Evolutionary conservation across 768 basidiomycete species (phyloP), one percentile per base, ranked within the genome.

Genomic region (Arthromyces matolae): DNA sequence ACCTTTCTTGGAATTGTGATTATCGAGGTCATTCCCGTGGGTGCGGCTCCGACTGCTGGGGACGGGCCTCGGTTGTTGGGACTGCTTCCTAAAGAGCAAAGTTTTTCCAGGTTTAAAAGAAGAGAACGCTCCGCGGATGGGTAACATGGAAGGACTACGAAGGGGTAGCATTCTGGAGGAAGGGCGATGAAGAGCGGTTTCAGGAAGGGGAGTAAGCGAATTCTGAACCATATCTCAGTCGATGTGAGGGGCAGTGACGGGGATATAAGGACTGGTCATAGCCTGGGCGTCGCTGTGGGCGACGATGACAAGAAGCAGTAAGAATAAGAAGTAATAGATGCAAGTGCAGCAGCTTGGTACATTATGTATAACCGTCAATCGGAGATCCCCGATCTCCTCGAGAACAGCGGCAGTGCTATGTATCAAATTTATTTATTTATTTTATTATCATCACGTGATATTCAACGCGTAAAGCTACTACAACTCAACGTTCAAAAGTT

Each of bases 1-100:
- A 58, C 56, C 52, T 58, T 52, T 53, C 40, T 53, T 56, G 33
- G 42, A 43, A 27, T 9, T 35, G 22, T 25, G 27, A 13, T 35
- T 33, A 5, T 41, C 40, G 37, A 27, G 24, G 1, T 42, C 48
- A 29, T 16, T 50, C n/a, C 24, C 19, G 41, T 34, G 35, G 6
- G 27, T 20, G 32, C 40, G 44, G 12, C 5, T n/a, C 22, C 32
- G 49, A 27, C 20, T 41, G 29, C 13, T 35, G 18, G 32, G 19
- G 9, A 29, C 4, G 23, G 35, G 43, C 12, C 29, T 39, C 27
- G 36, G 36, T 19, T 16, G 16, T 20, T 35, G 27, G 25, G 35
- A 12, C 19, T 18, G 29, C 18, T 27, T 23, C 19, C 53, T 24
- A 12, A 47, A 28, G 16, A 48, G 33, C 1, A 8, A 5, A n/a